Conservation (phyloP, 2,329 filamentous ascomycete genomes). For the Trichoderma gracile region DNA sequence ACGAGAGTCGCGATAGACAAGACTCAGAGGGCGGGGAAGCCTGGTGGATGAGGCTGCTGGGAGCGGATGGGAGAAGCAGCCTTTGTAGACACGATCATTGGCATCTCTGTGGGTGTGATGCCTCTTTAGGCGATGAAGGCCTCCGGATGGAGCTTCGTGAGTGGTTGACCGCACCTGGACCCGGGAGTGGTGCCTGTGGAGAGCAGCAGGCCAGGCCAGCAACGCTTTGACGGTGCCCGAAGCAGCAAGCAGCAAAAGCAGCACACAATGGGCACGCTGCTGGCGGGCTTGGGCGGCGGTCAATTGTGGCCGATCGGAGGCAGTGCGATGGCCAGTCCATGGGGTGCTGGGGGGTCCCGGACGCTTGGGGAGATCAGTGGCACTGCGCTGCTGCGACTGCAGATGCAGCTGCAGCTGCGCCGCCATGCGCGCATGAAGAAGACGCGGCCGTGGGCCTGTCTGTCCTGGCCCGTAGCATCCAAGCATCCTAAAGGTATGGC, state of each 20-base stretch:
- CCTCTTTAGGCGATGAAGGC: constrained; percentile 36
- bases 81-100: constrained; percentile 21
- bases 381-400: constrained; percentile 22
- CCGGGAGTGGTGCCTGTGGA: constrained; percentile 31
- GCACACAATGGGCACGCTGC: background rate
- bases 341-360: constrained; percentile 15
- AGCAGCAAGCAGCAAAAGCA: background rate
- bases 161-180: constrained; percentile 32
- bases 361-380: constrained; percentile 25
- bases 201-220: background rate
- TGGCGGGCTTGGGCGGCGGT: constrained; percentile 21
- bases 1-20: constrained; percentile 12
- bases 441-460: constrained; percentile 27
- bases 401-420: constrained; percentile 40
- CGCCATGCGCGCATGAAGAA: constrained; percentile 44
- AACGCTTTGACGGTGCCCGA: background rate
- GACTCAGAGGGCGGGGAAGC: constrained; percentile 12
- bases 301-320: constrained; percentile 26
- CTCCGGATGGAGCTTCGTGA: constrained; percentile 33
- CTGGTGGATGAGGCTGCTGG: constrained; percentile 12
- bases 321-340: constrained; percentile 21
- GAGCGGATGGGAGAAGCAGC: constrained; percentile 9
- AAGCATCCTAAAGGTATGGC: constrained; percentile 29
- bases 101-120: constrained; percentile 22
- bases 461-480: constrained; percentile 26